Evolutionary conservation across 2,329 filamentous ascomycete species (phyloP).

Genomic region (Cercospora sp.): DNA sequence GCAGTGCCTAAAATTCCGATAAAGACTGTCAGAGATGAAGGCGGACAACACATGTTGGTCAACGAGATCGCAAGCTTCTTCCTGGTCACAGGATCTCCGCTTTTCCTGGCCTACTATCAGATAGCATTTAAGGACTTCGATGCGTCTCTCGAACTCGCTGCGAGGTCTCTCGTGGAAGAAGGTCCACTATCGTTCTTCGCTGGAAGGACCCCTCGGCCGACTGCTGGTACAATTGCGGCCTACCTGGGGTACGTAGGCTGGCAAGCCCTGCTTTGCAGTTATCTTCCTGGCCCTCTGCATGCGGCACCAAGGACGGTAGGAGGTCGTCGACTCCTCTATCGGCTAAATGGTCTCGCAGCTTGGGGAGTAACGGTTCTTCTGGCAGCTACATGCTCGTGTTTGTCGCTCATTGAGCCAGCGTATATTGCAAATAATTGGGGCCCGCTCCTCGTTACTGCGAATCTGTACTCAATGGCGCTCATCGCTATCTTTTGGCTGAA

Average conservation of each 20-base stretch:
- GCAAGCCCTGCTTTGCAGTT: background rate
- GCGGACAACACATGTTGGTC: background rate
- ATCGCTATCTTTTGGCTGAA: background rate
- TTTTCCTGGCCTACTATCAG: background rate
- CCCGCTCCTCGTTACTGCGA: background rate
- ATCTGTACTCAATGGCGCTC: background rate
- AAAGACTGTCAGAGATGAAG: background rate
- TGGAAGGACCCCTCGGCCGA: background rate
- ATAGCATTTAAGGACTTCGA: background rate
- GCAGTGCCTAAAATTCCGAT: background rate
- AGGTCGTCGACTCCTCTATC: background rate
- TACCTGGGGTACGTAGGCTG: background rate
- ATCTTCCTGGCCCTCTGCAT: background rate
- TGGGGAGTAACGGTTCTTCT: too few relatives aligned
- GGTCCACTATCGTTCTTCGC: background rate
- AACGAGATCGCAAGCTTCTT: background rate
- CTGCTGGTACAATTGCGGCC: background rate
- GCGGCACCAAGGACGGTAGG: background rate
- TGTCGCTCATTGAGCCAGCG: background rate
- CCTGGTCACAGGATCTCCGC: background rate
- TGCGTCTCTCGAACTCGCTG: background rate
- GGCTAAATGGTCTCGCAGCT: background rate
- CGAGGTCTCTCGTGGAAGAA: background rate
- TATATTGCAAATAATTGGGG: background rate
- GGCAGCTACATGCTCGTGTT: background rate